Evolutionary conservation across 1,284 basidiomycete species (phyloP), one percentile per base, ranked within the genome.

Genomic region (Dichomitus squalens): DNA sequence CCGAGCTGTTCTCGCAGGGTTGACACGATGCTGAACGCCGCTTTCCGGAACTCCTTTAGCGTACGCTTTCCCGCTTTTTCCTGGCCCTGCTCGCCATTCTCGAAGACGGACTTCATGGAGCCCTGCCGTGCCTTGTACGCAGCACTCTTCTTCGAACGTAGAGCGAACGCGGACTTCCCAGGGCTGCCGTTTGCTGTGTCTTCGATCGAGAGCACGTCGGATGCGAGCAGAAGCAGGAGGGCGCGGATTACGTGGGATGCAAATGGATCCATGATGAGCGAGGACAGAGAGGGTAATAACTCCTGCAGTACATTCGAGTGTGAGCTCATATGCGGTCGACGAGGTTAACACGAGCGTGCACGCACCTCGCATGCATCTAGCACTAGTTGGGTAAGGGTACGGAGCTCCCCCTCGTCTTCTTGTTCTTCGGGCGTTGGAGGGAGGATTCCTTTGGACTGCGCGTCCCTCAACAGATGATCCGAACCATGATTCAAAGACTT

Each of bases 211-310:
- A 77, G 73, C 18, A 81, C 71, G 49, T 79, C 76, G 1, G 88
- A 86, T 16, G 84, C 87, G 18, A 96, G 78, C 31, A 96, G 78
- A 6, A 89, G 71, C 6, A 97, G 80, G 1, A 97, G 75, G 16
- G 89, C 85, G 35, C 94, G 87, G 48, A 96, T 64, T 36, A 94
- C 91, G 65, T 96, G 95, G 0, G 95, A 95, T 25, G 88, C 93
- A 68, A 95, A 95, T 18, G 89, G 86, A 66, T 95, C 87, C 75
- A 88, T 84, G 34, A 95, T 74, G 31, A 96, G 80, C 4, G 77
- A 75, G 0, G 85, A 75, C 23, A 95, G 75, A 5, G 73, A 73
- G 1, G 89, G 85, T 1, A 86, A 68, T 25, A 95, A 65, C 79
- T 94, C 93, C 87, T 93, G 51, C 61, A 2, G 29, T 31, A 52